Base-by-base conservation (phyloP, 2,329 filamentous ascomycete genomes). In the Aspergillus pseudoterreus region DNA sequence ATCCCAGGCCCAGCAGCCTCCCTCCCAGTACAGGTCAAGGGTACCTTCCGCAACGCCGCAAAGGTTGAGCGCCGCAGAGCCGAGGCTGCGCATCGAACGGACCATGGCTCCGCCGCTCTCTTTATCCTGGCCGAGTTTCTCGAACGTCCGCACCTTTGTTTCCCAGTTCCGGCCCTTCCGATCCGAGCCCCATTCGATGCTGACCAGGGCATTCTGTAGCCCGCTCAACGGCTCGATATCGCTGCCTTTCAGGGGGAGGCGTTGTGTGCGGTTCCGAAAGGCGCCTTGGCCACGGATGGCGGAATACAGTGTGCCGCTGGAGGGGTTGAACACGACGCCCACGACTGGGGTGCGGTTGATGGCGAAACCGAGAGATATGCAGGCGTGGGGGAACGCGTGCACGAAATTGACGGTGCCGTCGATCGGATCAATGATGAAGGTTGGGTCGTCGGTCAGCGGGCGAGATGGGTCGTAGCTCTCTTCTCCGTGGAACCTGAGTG, bases 381-480 rank as follows among this genome's bases (percentile, higher is more conserved):
- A 78, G 27, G 82, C 77, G 62, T 80, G 82, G 2, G 79, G 79
- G 62, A 82, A 77, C 19, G 74, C 73, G 64, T 85, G 83, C n/a
- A 85, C 79, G 57, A 86, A 84, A 68, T 85, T 85, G 22, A 81
- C 81, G 3, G 82, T 85, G 46, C 83, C 83, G 65, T 86, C 83
- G 46, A 85, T 84, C 4, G 83, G 82, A 62, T 86, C 83, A 54
- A 82, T 77, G 52, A 85, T 75, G 69, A 85, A 84, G 3, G 82
- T 85, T 3, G 82, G 82, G 1, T 69, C 70, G 21, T 72, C 52
- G 0, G 76, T 79, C 43, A 85, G 71, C n/a, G 63, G 70, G 58
- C 73, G 73, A 27, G 78, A 76, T 1, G 80, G 76, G 44, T 78
- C 71, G 68, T 85, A 84, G 2, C 82, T 84, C 62, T 85, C 82